Conservation (phyloP, 768 basidiomycete species). For the Boletus subcaerulescens region DNA sequence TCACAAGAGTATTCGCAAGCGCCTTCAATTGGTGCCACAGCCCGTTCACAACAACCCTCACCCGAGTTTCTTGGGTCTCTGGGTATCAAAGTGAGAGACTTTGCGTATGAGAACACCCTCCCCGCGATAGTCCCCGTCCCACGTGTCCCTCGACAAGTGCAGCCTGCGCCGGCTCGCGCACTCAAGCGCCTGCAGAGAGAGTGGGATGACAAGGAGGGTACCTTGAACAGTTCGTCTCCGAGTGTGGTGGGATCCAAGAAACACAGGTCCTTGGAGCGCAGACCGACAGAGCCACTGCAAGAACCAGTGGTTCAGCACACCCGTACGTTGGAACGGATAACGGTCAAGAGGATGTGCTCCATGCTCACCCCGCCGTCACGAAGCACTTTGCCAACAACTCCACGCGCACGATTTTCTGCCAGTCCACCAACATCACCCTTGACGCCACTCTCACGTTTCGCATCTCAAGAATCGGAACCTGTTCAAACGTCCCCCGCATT, state of each 20-base stretch:
- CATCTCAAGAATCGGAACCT: conserved; percentile 46
- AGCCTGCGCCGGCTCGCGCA: conserved; percentile 35
- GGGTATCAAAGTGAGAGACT: conserved; percentile 52
- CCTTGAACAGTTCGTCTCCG: not conserved
- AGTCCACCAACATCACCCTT: conserved; percentile 31
- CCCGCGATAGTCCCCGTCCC: conserved; percentile 57
- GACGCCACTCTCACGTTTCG: conserved; percentile 22
- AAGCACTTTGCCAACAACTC: conserved; percentile 2
- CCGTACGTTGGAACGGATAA: conserved; percentile 21
- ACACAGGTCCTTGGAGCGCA: conserved; percentile 28
- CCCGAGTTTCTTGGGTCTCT: conserved; percentile 26
- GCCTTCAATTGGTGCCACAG: conserved; percentile 1
- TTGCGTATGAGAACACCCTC: conserved; percentile 65
- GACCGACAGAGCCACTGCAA: conserved; percentile 35
- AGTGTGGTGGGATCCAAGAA: conserved; percentile 18
- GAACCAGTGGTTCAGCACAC: conserved; percentile 14
- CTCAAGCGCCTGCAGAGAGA: conserved; percentile 39
- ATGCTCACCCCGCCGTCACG: conserved; percentile 8
- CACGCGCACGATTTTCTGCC: conserved; percentile 9
- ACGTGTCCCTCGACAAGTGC: conserved; percentile 46
- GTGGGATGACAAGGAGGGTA: conserved; percentile 29
- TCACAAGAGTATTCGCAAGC: conserved; percentile 20
- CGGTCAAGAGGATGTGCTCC: conserved; percentile 14
- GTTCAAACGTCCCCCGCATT: conserved; percentile 46
- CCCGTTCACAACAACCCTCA: conserved; percentile 36